A percentile compares a stretch with the other conserved stretches of the same genome.
These are phyloP conservation scores for Macrolepiota albuminosa DNA, from an alignment of 768 basidiomycete species.

Conservation along the genomic window DNA sequence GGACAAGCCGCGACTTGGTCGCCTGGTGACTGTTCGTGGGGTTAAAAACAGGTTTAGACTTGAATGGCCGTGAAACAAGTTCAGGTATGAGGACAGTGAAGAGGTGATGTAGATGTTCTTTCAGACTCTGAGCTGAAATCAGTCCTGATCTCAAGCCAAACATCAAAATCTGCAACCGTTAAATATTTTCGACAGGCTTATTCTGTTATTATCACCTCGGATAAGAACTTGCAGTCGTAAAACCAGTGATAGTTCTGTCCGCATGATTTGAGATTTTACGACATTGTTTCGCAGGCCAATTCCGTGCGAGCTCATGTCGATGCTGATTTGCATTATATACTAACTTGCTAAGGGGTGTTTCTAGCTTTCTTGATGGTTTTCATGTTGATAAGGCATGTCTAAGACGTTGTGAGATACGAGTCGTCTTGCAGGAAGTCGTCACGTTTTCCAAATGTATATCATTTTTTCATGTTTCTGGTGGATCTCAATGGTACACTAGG, in stretches of 20 bases:
- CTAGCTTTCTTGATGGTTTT: not conserved
- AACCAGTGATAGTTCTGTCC: not conserved
- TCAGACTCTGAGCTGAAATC: not conserved
- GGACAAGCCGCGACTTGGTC: not conserved
- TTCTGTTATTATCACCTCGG: not conserved
- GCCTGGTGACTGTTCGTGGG: not conserved
- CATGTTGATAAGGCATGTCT: not conserved
- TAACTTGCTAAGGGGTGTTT: not conserved
- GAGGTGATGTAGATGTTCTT: not conserved
- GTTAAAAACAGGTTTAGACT: not conserved
- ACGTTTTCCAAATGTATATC: not conserved
- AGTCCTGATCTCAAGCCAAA: not conserved
- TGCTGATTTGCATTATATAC: not conserved
- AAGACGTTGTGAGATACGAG: not conserved
- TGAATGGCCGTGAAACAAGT: too few species aligned
- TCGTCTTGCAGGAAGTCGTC: not conserved
- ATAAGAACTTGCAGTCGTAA: too few species aligned
- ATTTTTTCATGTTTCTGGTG: not conserved
- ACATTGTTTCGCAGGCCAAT: not conserved
- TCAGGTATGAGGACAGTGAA: not conserved
- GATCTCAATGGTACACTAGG: too few species aligned
- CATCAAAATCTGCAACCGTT: not conserved
- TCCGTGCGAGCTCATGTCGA: not conserved
- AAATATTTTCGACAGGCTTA: not conserved
- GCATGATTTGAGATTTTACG: not conserved